phyloP scores from a whole-genome alignment of 2,329 filamentous ascomycete species.

The Aspergillus ustus region DNA sequence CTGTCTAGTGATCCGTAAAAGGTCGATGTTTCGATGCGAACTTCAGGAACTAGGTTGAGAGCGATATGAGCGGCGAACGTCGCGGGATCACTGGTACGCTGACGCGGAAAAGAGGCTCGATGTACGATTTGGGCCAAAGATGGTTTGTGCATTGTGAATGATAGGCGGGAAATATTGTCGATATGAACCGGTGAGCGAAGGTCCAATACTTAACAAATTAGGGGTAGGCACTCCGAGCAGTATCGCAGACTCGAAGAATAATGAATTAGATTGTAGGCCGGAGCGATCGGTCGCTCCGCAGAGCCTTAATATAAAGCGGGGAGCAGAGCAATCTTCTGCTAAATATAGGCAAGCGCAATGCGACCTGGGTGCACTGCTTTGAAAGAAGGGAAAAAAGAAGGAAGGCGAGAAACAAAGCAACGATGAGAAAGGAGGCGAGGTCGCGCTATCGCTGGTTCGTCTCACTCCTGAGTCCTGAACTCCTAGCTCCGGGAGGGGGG shows the following conservation, averaged over 20 bases:
- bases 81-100: conserved; percentile 60
- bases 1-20: conserved; percentile 69
- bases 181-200: not conserved
- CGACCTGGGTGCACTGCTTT: not conserved
- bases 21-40: conserved; percentile 65
- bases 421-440: conserved; percentile 3
- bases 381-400: not conserved
- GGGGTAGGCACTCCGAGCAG: conserved; percentile 5
- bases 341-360: conserved; percentile 19
- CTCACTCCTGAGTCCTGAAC: conserved; percentile 12
- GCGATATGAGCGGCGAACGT: conserved; percentile 64
- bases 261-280: conserved; percentile 9
- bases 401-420: conserved; percentile 12
- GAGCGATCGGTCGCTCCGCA: conserved; percentile 12
- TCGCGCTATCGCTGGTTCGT: conserved; percentile 12
- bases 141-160: conserved; percentile 62
- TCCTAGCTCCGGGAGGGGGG: conserved; percentile 20
- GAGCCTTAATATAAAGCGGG: conserved; percentile 18
- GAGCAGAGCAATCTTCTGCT: conserved; percentile 18
- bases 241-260: conserved; percentile 3
- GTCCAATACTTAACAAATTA: not conserved
- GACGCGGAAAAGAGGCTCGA: conserved; percentile 61
- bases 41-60: conserved; percentile 67
- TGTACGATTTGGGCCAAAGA: conserved; percentile 64
- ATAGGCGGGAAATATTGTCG: conserved; percentile 5